Base-by-base conservation (phyloP, 306 rosid genomes). In the Casuarina cunninghamiana region DNA sequence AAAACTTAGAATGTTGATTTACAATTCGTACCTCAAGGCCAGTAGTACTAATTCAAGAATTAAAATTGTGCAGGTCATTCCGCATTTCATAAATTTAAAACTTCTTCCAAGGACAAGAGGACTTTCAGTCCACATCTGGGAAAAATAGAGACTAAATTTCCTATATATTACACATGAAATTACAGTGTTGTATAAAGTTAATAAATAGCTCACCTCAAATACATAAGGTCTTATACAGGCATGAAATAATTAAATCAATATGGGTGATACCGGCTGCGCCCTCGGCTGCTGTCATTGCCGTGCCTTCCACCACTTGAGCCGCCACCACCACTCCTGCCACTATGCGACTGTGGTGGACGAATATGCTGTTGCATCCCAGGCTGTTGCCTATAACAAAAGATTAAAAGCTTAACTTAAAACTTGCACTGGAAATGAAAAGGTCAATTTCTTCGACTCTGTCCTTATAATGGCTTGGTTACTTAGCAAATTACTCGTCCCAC, bases 251-350 rank as follows among this genome's bases (percentile, higher is more conserved):
- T 75, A 54, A 39, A 44, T 79, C 76, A 91, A 87, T 91, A 91
- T 69, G 96, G 96, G 79, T 86, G 65, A 81, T 83, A 87, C 11
- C 93, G 88, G 73, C 74, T 73, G 44, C 65, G 86, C 39, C 94
- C 91, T 13, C 84, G 84, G 80, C 60, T 81, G 82, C 71, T 78
- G 66, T 81, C 90, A 43, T 82, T 69, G 51, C 73, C 12, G 10
- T 66, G 85, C 55, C 84, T 91, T 85, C 86, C 89, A 82, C 88
- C 86, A 71, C 84, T 77, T 49, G 90, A 84, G 80, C 86, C 83
- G 74, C 90, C 82, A 45, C 71, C 72, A 13, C 88, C 76, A 63
- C 75, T 76, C 81, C 88, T 80, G 69, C 90, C 90, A 75, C 84
- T 80, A 61, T 76, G 83, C 58, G 87, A 39, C 26, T 77, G 77